Evolutionary conservation across 345 rosid species (phyloP), one percentile per base, ranked within the genome.

Genomic region (Acer yangbiense): DNA sequence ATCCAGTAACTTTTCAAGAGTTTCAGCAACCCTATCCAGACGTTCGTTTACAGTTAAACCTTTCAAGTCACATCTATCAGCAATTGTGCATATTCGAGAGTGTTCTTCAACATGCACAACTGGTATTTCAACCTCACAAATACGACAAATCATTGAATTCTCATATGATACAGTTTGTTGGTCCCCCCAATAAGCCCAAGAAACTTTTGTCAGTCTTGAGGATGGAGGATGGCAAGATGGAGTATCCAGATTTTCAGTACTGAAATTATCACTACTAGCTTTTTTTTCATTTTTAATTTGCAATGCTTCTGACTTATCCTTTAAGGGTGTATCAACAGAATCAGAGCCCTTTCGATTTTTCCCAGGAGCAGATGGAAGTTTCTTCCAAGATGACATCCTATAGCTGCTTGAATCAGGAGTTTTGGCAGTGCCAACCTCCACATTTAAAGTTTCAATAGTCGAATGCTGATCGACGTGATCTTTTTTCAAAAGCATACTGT

Each of bases 91-190:
- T 78, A 96, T 92, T 21, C 87, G 83, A 86, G 99, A 96, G 85
- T 96, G 99, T 82, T 94, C 98, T 86, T 92, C 97, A 64, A 96
- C 99, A 77, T 94, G 99, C 67, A 94, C 97, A 66, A 91, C 91
- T n/a, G 99, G 99, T 88, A 96, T 96, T 83, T 94, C 97, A 55
- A 94, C 97, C 89, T 96, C 99, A 85, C 99, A 96, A 55, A 96
- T 96, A 25, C 99, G 93, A 35, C 99, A 96, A 76, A 96, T 96
- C 98, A 96, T 96, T 20, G 90, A 87, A 87, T 91, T 89, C 71
- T 91, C 99, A 78, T 87, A 95, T 21, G 94, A 73, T 69, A 87
- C 66, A 69, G 83, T 86, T 35, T 89, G 90, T 71, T 86, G 85
- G 60, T 92, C 89, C 21, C 84, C 91, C 93, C 92, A 91, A 57